phyloP scores from a whole-genome alignment of 129 eudicot genomes.

The Arctium minus region DNA sequence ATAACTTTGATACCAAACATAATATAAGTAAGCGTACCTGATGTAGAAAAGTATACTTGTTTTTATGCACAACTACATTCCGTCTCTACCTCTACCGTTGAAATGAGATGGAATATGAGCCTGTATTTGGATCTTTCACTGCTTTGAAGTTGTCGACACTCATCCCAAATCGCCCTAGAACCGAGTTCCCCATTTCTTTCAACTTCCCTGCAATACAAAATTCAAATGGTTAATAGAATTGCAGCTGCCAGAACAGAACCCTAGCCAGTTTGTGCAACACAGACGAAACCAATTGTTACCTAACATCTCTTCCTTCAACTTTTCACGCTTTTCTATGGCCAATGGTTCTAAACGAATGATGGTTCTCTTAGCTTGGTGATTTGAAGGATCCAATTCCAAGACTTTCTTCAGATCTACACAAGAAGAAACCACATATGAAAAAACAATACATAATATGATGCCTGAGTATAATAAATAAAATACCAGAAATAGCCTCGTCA shows the following conservation, averaged over 20 bases:
- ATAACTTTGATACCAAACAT: not conserved
- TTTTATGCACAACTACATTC: conserved; percentile 12
- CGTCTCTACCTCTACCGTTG: conserved; percentile 39
- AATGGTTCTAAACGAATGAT: conserved; percentile 71
- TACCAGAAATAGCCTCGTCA: conserved; percentile 90
- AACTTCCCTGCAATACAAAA: conserved; percentile 55
- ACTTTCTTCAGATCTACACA: conserved; percentile 63
- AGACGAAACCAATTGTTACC: conserved; percentile 28
- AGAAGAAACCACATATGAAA: not conserved
- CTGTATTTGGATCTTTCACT: conserved; percentile 92
- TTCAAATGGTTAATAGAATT: no score
- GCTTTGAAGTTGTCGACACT: conserved; percentile 96
- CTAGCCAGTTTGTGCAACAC: no score
- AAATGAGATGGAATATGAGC: conserved; percentile 79
- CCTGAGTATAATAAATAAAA: not conserved
- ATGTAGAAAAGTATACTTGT: not conserved
- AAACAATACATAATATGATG: not conserved
- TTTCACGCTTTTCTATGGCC: conserved; percentile 89
- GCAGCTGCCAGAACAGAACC: no score
- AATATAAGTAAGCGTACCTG: no score
- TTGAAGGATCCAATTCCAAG: conserved; percentile 76
- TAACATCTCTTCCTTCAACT: conserved; percentile 93
- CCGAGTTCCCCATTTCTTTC: conserved; percentile 83
- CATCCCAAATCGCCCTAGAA: conserved; percentile 93
- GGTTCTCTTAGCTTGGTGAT: conserved; percentile 61